Evolutionary conservation across 495 filamentous ascomycete genomes (phyloP).

Genomic region (Recurvomyces mirabilis): DNA sequence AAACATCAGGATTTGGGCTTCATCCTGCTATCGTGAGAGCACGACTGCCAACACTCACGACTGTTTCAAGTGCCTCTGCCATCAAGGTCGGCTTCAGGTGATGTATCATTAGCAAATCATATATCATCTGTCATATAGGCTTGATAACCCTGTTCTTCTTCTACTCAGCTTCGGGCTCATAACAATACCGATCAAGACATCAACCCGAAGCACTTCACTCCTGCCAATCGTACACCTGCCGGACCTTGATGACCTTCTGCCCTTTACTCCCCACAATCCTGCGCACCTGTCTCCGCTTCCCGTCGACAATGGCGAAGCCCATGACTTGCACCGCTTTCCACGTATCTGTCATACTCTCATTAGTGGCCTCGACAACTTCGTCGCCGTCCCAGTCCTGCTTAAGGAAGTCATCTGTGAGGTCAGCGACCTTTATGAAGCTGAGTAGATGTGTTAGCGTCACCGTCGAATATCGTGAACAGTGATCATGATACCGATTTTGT

Average conservation of each 20-base stretch:
- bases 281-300: conserved; percentile 55
- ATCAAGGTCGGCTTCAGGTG: too few species aligned
- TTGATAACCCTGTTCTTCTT: too few species aligned
- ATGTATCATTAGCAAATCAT: too few species aligned
- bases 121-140: too few species aligned
- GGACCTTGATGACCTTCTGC: conserved; percentile 46
- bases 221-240: conserved; percentile 63
- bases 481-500: conserved; percentile 1
- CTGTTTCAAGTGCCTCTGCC: too few species aligned
- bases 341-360: conserved; percentile 41
- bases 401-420: conserved; percentile 33
- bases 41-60: too few species aligned
- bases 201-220: too few species aligned
- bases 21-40: too few species aligned
- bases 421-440: conserved; percentile 27
- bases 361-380: conserved; percentile 44
- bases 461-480: background rate
- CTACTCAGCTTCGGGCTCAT: too few species aligned
- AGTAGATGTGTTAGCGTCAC: background rate
- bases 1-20: too few species aligned
- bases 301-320: conserved; percentile 50
- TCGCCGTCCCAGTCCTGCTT: conserved; percentile 39
- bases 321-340: conserved; percentile 57
- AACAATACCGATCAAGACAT: too few species aligned
- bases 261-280: conserved; percentile 57